Evolutionary conservation across 192 early-diverging fungal genomes (phyloP), one percentile per base, ranked within the genome.

Genomic region (Entophlyctis helioformis): DNA sequence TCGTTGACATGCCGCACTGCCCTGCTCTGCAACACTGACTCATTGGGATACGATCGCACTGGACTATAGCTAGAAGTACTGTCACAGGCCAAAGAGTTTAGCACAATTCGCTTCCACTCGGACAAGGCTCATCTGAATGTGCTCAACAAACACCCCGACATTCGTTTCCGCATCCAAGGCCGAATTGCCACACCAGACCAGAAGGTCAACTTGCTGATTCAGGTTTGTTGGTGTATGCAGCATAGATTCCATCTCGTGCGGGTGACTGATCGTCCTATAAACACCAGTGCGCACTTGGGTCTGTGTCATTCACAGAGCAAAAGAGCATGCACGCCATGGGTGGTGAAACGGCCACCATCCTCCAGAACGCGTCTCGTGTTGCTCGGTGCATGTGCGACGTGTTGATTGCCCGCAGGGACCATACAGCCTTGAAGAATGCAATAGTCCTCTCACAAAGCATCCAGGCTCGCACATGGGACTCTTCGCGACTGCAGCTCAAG

Each of bases 131-230:
- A 57, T 26, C 48, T 76, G 20, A 69, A 69, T 38, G 31, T 36
- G 3, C 16, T 76, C 16, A 72, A 67, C 51, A 71, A 72, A 39
- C 25, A 43, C 31, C 28, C 35, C 10, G 21, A 27, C 7, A 47
- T 67, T 6, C 25, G 60, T 19, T 73, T 50, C 45, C 56, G 56
- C 18, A 21, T 68, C 24, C 60, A 56, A 16, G 63, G 60, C 1
- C 47, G 47, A 34, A 44, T 78, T 7, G 56, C 36, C 36, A 39
- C 25, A 28, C 28, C 57, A 9, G 54, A 36, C 9, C 52, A 78
- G 21, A 75, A 73, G 54, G 60, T 72, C 18, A 63, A 67, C 42
- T 18, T 78, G 1, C 43, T 74, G 42, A 56, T 78, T n/a, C 75
- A 78, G 54, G 74, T 69, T 43, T 27, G 37, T 47, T 10, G 15